Conservation (phyloP, 108 stramenopile species). For the Nannochloropsis oceanica region DNA sequence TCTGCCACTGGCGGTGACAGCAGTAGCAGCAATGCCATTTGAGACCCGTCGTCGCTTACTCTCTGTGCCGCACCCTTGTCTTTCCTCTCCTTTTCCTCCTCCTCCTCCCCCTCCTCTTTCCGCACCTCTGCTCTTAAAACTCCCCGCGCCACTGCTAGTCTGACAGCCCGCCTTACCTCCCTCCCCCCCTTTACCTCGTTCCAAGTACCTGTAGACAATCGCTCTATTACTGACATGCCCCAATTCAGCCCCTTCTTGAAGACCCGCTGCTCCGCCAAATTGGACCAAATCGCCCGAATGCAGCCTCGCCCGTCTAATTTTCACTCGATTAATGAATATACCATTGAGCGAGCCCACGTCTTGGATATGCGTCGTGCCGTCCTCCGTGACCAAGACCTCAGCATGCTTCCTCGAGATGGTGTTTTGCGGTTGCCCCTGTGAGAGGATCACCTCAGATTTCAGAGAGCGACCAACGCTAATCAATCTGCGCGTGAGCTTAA, state of each 20-base stretch:
- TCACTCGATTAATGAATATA: neutral
- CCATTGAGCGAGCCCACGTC: neutral
- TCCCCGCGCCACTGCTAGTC: too few species aligned
- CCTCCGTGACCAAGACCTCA: neutral
- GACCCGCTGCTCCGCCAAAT: neutral
- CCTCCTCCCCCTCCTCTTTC: neutral
- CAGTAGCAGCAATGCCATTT: too few species aligned
- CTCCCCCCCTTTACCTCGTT: neutral
- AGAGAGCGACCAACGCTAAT: neutral
- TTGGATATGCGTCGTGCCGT: neutral
- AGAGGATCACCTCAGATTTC: neutral
- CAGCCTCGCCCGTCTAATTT: neutral
- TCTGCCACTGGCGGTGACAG: too few species aligned
- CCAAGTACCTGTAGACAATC: neutral
- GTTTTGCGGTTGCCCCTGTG: neutral
- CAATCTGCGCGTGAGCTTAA: neutral
- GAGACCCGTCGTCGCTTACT: too few species aligned
- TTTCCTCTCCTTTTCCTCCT: neutral
- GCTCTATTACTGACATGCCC: neutral
- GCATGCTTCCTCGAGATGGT: neutral
- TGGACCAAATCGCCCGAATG: neutral
- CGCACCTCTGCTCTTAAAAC: neutral
- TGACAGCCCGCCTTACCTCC: too few species aligned
- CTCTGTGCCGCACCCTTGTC: too few species aligned
- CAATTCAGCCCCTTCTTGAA: neutral